Evolutionary conservation across 495 filamentous ascomycete species (phyloP), one percentile per base, ranked within the genome.

Genomic region (Haplographium delicatum): DNA sequence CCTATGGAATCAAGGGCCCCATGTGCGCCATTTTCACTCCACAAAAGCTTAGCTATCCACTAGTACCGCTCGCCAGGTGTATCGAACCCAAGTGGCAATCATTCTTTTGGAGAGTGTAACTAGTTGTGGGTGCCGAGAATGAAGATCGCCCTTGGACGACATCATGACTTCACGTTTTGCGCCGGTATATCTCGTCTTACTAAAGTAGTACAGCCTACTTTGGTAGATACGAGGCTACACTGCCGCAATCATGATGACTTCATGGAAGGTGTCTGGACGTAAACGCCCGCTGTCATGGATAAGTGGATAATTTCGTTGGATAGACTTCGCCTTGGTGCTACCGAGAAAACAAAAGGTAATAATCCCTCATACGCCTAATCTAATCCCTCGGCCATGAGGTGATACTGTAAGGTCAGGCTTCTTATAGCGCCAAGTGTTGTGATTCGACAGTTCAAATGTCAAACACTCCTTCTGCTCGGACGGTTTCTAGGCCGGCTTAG

Each of bases 11-110:
- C 20, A 31, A 13, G 31, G 23, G 34, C 30, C 39, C 38, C 39
- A 26, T 10, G 39, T 44, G 48, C 48, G 48, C 39, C 26, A 35
- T 44, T 22, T 44, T 15, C 38, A 4, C 28, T 45, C 50, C 50
- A 45, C 50, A 52, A 52, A 52, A 52, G 50, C 50, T 52, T 52
- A 52, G 50, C 50, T 31, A 45, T 45, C 30, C 30, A 16, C 50
- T 27, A 38, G 16, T 8, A 13, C 35, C 0, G 33, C 22, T 39
- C 35, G 35, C 35, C 16, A 18, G 35, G 9, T 5, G n/a, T 19
- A 15, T 19, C 5, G 16, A 19, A 38, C 20, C 50, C 24, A 41
- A 46, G 50, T 20, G 26, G 31, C 42, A 44, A 8, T 16, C 35
- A 19, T 5, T n/a, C n/a, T 33, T 15, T 13, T 3, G 33, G 22